Percentiles rank a stretch among this genome's conserved stretches.
Conservation (phyloP, 2,329 filamentous ascomycete genomes). For the Cladosporium sp. region DNA sequence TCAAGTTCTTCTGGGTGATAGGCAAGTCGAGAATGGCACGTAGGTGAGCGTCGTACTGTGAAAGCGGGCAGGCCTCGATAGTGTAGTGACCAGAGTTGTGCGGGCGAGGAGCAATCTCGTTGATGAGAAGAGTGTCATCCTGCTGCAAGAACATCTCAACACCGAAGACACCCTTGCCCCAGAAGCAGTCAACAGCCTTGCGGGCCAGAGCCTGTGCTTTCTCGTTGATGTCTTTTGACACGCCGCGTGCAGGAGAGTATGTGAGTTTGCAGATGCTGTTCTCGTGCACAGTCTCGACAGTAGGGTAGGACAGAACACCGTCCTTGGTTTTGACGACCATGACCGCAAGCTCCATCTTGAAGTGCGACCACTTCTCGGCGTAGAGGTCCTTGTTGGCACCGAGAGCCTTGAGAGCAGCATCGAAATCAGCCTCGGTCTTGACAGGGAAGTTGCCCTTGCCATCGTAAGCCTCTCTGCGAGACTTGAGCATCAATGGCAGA, state of each 20-base stretch:
- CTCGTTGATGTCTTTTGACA: constrained; percentile 61
- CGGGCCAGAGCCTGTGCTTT: constrained; percentile 75
- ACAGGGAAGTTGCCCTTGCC: constrained; percentile 76
- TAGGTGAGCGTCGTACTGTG: constrained; percentile 90
- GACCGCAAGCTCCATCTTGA: constrained; percentile 83
- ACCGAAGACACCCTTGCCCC: constrained; percentile 90
- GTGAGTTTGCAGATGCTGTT: constrained; percentile 94
- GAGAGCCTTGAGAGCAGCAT: constrained; percentile 69
- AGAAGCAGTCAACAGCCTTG: constrained; percentile 75
- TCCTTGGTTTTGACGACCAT: constrained; percentile 93
- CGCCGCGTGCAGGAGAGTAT: constrained; percentile 77
- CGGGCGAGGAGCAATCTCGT: constrained; percentile 80
- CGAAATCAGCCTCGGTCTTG: constrained; percentile 60
- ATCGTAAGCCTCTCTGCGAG: constrained; percentile 86
- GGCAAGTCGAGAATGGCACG: constrained; percentile 76
- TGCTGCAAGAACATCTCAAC: constrained; percentile 91
- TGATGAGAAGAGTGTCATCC: constrained; percentile 72
- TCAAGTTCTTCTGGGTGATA: constrained; percentile 52
- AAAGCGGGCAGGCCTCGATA: constrained; percentile 86
- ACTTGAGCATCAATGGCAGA: constrained; percentile 91
- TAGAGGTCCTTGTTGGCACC: constrained; percentile 71
- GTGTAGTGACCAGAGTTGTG: constrained; percentile 96
- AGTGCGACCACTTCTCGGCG: constrained; percentile 86
- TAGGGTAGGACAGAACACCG: constrained; percentile 73
- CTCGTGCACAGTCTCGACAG: constrained; percentile 92